Evolutionary conservation across 805 yeast species (phyloP), one percentile per base, ranked within the genome.

Genomic region (Phaffomyces opuntiae): DNA sequence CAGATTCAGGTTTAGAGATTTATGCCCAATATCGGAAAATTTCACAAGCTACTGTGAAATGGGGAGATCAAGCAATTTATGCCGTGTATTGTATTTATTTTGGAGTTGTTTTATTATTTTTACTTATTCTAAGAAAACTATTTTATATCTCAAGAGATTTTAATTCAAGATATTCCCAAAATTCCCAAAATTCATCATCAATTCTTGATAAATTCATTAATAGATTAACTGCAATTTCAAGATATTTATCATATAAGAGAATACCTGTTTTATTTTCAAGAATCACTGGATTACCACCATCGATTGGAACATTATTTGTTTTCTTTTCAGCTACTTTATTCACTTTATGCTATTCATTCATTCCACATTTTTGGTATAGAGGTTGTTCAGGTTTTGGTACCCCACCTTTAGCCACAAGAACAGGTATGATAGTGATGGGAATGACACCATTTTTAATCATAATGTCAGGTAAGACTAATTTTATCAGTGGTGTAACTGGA

Each of bases 361-460:
- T 66, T 57, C 81, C 82, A 7, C 76, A 72, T 44, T 68, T 68
- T 42, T 77, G 74, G 70, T 73, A 73, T 49, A 61, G 81, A 45
- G 75, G 61, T 0, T 78, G 83, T 56, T 31, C 60, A 5, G 78
- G 77, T 0, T 77, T 77, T 58, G 83, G 83, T 2, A 66, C 79
- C 4, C 80, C 82, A n/a, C 83, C 82, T 9, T 49, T 78, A 33
- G 79, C 78, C 0, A 70, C 74, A 1, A 59, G 83, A 40, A 64
- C 81, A 2, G 83, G 81, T 3, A 49, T 75, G 32, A 69, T 73
- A 70, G 69, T 76, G 1, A 61, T 69, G 26, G 77, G 78, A 0
- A 59, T 77, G 38, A 66, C 74, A 9, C 82, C 83, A 0, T 73
- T 75, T 53, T 57, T 77, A 35, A 68, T 70, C 46, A 63, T 75